phyloP scores from a whole-genome alignment of 805 yeast species.

The Lipomyces orientalis region DNA sequence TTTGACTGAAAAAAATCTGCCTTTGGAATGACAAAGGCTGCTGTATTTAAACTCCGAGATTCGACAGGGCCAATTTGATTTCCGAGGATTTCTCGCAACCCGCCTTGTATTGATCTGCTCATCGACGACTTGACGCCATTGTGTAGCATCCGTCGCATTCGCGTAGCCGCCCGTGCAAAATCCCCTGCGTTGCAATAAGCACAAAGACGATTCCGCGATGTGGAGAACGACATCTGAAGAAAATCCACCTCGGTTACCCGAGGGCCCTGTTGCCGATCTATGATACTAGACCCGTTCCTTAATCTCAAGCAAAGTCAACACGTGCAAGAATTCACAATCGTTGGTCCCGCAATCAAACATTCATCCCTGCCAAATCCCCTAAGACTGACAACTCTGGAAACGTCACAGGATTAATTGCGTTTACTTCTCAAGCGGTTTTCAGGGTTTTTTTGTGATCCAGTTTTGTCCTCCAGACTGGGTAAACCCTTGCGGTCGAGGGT shows the following conservation, averaged over 20 bases:
- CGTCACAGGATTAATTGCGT: neutral
- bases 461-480: no score
- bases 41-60: neutral
- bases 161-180: neutral
- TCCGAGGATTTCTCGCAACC: neutral
- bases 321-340: neutral
- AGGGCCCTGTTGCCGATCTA: neutral
- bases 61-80: neutral
- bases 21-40: neutral
- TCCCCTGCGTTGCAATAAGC: neutral
- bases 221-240: neutral
- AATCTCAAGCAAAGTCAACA: neutral
- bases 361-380: neutral
- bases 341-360: neutral
- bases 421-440: neutral
- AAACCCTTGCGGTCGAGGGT: neutral
- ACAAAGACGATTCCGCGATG: neutral
- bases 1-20: conserved; percentile 21
- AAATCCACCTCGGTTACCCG: neutral
- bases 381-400: neutral
- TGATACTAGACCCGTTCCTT: neutral
- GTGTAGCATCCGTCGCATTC: neutral
- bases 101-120: neutral
- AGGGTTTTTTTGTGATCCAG: neutral
- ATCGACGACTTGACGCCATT: neutral